Evolutionary conservation across 768 basidiomycete species (phyloP), one percentile per base, ranked within the genome.

Genomic region (Pulveroboletus sp.): DNA sequence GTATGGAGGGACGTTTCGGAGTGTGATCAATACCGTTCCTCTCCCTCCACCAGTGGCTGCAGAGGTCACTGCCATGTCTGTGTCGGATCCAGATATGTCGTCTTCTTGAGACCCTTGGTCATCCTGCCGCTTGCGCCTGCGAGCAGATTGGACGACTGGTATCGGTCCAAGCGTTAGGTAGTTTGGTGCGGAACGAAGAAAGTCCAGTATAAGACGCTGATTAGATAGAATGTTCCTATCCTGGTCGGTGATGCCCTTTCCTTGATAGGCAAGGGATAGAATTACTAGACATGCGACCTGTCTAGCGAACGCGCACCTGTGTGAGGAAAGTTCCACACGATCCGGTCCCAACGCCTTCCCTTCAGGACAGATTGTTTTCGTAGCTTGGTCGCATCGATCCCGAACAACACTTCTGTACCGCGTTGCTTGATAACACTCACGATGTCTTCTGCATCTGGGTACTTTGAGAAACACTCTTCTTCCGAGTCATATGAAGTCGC

Each of bases 261-360:
- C 88, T 90, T 60, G 37, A 55, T 41, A 35, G 18, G 17, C 33
- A 30, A 35, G 24, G 13, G 47, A 47, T 21, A 21, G 43, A 55
- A 41, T 40, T 1, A 18, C 42, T 31, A 51, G 26, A 21, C 8
- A 21, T 26, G 9, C 43, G 9, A 11, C 39, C 0, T 9, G 15
- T 39, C 28, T 13, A 42, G 5, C 39, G n/a, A 49, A 41, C 11
- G 61, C 81, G 56, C 60, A 90, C 94, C 94, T 60, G 88, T 87
- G 71, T 98, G 95, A 51, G 95, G 95, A 64, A 97, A 98, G 66
- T 98, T 96, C 85, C 92, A 97, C 7, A 90, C 81, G 49, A 97
- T 78, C 53, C 79, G 80, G 68, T 92, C 86, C 79, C 86, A 88
- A 47, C 70, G 77, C 54, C 73, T 71, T 36, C 79, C 80, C 54